Evolutionary conservation across 78 protist species (phyloP), one percentile per base, ranked within the genome.

Genomic region (Anaeramoeba flamelloides): DNA sequence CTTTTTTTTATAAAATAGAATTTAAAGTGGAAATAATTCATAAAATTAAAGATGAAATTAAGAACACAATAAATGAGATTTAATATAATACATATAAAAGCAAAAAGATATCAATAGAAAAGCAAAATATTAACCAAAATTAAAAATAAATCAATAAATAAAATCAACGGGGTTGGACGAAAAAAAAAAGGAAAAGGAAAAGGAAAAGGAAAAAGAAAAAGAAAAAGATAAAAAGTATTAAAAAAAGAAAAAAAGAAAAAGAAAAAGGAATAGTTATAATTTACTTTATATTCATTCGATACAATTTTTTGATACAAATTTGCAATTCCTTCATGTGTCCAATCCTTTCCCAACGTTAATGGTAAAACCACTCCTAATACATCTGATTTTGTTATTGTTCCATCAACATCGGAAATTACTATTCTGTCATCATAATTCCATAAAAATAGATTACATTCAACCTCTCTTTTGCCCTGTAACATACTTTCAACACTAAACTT

Each of bases 321-420:
- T 26, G 69, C 69, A 53, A 53, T 17, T 26, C 17, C 17, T 53
- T 53, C 69, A 8, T 17, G 17, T 26, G 34, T 53, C 69, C 69
- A 53, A 53, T 53, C 69, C 69, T 53, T 53, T 53, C 17, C 17
- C 17, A 17, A 53, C 8, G 17, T 17, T 53, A 53, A 53, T 26
- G 69, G 69, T 26, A 53, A 17, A 53, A 53, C 17, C 17, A 53
- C 17, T 53, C 69, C 69, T 26, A 53, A 17, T 26, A 53, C 69
- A 53, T 53, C 69, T 26, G 69, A 53, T 53, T 53, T 53, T 53
- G 69, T 53, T 53, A 53, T 53, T 53, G 69, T 53, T 53, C 69
- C 69, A 53, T 53, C 69, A 53, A 53, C 17, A 53, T 53, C 69
- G 8, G 69, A 53, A 26, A 53, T 53, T 53, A 53, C 69, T 26